Conservation (phyloP, 768 basidiomycete species). For the Coprinopsis sp. region DNA sequence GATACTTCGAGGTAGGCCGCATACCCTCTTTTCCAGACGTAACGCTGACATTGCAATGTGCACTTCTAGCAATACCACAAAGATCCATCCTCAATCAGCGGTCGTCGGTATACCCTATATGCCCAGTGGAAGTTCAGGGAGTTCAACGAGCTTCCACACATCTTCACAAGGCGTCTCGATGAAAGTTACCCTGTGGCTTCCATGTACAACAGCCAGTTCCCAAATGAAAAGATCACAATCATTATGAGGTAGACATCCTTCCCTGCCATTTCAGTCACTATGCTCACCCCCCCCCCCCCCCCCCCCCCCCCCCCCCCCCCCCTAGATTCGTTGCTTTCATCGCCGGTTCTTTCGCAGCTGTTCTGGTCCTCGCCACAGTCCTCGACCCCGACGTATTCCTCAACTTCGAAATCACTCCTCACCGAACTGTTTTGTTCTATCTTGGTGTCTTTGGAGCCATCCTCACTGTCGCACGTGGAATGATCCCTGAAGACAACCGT, state of each 20-base stretch:
- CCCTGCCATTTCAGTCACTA: not conserved
- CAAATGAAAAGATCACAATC: conserved; percentile 87
- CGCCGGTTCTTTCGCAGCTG: conserved; percentile 94
- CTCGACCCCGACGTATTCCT: conserved; percentile 92
- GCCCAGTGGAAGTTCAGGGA: conserved; percentile 99
- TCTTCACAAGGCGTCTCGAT: conserved; percentile 82
- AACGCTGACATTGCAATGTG: not conserved
- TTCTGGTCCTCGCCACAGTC: conserved; percentile 86
- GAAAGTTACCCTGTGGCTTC: conserved; percentile 87
- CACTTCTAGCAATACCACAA: conserved; percentile 89
- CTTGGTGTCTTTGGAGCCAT: conserved; percentile 82
- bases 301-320: no score
- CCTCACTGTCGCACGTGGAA: conserved; percentile 85
- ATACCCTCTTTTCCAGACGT: not conserved
- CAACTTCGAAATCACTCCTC: conserved; percentile 91
- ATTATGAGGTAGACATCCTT: conserved; percentile 69
- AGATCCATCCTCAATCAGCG: conserved; percentile 92
- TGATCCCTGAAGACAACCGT: conserved; percentile 91
- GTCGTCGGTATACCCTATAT: conserved; percentile 88
- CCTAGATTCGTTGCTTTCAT: conserved; percentile 94
- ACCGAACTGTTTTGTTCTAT: conserved; percentile 93
- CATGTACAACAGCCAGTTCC: conserved; percentile 97
- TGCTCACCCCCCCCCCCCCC: no score
- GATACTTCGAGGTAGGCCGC: conserved; percentile 88
- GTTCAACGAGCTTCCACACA: conserved; percentile 95